Base-by-base conservation (phyloP, 805 yeast species). In the Wickerhamiella qilinensis region DNA sequence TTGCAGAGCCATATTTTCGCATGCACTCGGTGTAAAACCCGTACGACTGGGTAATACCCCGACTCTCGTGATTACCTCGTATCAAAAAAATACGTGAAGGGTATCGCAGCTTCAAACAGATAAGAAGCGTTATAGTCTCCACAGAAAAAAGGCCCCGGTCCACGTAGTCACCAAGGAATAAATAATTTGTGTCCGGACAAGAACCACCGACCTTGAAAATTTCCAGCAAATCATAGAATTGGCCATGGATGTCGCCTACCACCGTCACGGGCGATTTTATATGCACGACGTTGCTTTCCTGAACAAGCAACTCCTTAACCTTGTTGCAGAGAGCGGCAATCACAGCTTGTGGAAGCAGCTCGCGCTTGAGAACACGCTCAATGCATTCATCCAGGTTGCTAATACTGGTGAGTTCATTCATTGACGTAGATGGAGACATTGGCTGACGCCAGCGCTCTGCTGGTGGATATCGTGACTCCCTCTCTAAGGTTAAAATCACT, bases 181-280 rank as follows among this genome's bases (percentile, higher is more conserved):
- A 58, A 56, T 91, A 91, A 58, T 88, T 91, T 2, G 97, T 91
- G 51, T 79, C 79, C 0, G 98, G 97, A 3, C 93, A 80, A 37
- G 73, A 71, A 0, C 97, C 98, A 1, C 96, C 97, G 29, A 88
- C 91, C 43, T 77, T 74, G 60, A 91, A 91, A 25, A 91, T 84
- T 56, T 91, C 98, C 22, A 91, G 58, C 39, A 91, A 63, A 56
- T 91, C 98, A 55, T 86, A 93, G 53, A 82, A 91, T 58, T 91
- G 98, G 7, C 97, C 98, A 52, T 91, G 98, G 34, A 91, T 88
- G 54, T 91, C 98, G 1, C 98, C 98, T 3, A 91, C 96, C 6
- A 91, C 83, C 0, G 97, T 84, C 9, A 91, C 83, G 1, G 98
- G 98, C 2, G 93, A 72, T 27, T 65, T 64, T 6, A 91, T 65